phyloP scores from a whole-genome alignment of 2,329 filamentous ascomycete species.

The Ophiostoma sp. region DNA sequence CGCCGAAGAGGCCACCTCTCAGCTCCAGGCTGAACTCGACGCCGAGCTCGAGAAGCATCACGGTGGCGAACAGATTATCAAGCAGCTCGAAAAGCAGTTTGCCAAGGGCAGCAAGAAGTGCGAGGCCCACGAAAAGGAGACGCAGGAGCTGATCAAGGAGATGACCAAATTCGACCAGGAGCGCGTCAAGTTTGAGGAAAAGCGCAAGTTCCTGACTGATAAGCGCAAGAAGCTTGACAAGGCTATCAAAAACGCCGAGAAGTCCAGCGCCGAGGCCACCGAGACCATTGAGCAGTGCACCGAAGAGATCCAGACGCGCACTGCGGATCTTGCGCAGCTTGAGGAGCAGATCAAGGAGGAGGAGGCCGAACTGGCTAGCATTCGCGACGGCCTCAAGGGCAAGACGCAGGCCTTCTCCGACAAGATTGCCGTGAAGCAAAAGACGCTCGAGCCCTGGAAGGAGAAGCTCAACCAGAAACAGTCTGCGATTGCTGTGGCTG shows the following conservation, averaged over 20 bases:
- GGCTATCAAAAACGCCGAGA: constrained; percentile 69
- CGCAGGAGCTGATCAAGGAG: constrained; percentile 74
- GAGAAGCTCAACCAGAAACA: constrained; percentile 96
- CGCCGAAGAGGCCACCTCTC: constrained; percentile 81
- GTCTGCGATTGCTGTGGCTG: constrained; percentile 86
- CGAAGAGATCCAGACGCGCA: constrained; percentile 71
- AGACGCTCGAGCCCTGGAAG: constrained; percentile 90
- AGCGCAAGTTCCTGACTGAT: constrained; percentile 83
- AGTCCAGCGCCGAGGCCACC: constrained; percentile 66
- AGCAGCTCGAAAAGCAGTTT: constrained; percentile 78
- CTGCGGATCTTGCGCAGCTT: constrained; percentile 66
- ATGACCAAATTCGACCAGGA: constrained; percentile 93
- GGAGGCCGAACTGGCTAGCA: constrained; percentile 73
- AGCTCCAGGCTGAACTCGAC: constrained; percentile 82
- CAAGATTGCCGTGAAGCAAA: constrained; percentile 86
- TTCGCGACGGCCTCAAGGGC: constrained; percentile 82
- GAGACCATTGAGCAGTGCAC: constrained; percentile 72
- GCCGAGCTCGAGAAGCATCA: constrained; percentile 86
- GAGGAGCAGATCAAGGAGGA: constrained; percentile 72
- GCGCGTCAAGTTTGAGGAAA: constrained; percentile 94
- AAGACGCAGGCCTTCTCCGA: constrained; percentile 95
- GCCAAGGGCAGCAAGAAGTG: constrained; percentile 77
- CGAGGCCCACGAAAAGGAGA: constrained; percentile 74
- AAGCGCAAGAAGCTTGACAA: constrained; percentile 97
- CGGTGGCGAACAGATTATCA: constrained; percentile 84